A percentile compares a stretch with the other conserved stretches of the same genome.
phyloP scores from a whole-genome alignment of 257 asterid genomes.

The Solanum virginianum region DNA sequence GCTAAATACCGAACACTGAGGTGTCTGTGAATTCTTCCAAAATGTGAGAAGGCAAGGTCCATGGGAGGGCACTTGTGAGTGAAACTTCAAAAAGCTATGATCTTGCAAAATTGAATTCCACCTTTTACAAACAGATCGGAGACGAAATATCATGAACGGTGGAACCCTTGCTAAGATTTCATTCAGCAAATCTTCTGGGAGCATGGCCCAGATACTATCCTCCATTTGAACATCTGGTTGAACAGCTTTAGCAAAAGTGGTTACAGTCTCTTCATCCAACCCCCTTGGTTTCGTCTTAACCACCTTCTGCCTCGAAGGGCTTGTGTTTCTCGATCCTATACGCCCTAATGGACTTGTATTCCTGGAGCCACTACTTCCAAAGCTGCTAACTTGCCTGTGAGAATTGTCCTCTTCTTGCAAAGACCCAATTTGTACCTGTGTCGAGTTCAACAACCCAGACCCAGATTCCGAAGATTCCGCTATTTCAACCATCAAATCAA shows the following conservation, averaged over 20 bases:
- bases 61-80: constrained; percentile 90
- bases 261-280: constrained; percentile 81
- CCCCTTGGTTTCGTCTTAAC: constrained; percentile 91
- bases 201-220: constrained; percentile 92
- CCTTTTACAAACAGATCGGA: constrained; percentile 89
- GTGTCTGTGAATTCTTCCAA: constrained; percentile 78
- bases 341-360: constrained; percentile 79
- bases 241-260: constrained; percentile 46
- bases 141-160: constrained; percentile 86
- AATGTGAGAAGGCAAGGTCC: constrained; percentile 96
- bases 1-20: constrained; percentile 91
- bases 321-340: constrained; percentile 78
- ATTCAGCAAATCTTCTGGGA: constrained; percentile 83
- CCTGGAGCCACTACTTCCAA: constrained; percentile 62
- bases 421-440: constrained; percentile 40
- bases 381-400: constrained; percentile 43
- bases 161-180: constrained; percentile 94
- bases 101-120: constrained; percentile 94
- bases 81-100: constrained; percentile 75
- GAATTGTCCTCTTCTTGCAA: constrained; percentile 45
- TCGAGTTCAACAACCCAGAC: constrained; percentile 25
- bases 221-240: constrained; percentile 94
- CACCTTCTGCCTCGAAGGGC: constrained; percentile 80
- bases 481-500: constrained; percentile 20
- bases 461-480: constrained; percentile 58